A percentile compares a stretch with the other conserved stretches of the same genome.
Conservation (phyloP, 192 early-diverging fungal species). For the Fimicolochytrium jonesii region DNA sequence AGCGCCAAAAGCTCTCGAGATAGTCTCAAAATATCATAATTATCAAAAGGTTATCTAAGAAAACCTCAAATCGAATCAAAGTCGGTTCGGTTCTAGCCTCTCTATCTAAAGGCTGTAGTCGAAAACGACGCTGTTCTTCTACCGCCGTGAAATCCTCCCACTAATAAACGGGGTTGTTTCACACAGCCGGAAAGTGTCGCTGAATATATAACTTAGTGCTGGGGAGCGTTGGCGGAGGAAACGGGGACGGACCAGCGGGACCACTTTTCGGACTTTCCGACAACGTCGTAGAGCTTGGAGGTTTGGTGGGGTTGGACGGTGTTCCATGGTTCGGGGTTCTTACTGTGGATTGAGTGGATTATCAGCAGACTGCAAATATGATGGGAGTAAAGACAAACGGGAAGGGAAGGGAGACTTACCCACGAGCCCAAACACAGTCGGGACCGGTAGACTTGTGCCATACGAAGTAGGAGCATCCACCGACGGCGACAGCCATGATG, state of each 20-base stretch:
- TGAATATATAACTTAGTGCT: too few species aligned
- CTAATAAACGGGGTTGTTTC: too few species aligned
- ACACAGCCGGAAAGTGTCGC: too few species aligned
- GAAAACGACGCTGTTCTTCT: too few species aligned
- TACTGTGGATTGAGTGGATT: not conserved
- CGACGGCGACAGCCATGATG: constrained; percentile 26
- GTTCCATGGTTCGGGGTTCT: constrained; percentile 31
- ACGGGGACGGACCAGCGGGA: not conserved
- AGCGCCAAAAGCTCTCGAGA: too few species aligned
- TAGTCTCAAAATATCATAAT: too few species aligned
- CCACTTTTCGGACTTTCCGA: constrained; percentile 15
- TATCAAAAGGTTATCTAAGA: too few species aligned
- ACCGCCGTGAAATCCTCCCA: too few species aligned
- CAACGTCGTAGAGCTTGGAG: constrained; percentile 30
- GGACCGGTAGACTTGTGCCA: constrained; percentile 17
- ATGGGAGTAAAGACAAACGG: not conserved
- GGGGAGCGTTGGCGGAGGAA: not conserved
- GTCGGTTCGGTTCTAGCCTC: too few species aligned
- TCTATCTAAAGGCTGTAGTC: too few species aligned
- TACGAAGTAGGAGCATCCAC: constrained; percentile 14
- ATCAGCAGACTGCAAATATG: not conserved
- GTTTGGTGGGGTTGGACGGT: constrained; percentile 29
- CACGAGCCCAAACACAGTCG: constrained; percentile 14
- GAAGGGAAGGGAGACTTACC: not conserved
- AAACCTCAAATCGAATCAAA: too few species aligned